phyloP scores from a whole-genome alignment of 305 asterid genomes.

The Solanum hybrid region DNA sequence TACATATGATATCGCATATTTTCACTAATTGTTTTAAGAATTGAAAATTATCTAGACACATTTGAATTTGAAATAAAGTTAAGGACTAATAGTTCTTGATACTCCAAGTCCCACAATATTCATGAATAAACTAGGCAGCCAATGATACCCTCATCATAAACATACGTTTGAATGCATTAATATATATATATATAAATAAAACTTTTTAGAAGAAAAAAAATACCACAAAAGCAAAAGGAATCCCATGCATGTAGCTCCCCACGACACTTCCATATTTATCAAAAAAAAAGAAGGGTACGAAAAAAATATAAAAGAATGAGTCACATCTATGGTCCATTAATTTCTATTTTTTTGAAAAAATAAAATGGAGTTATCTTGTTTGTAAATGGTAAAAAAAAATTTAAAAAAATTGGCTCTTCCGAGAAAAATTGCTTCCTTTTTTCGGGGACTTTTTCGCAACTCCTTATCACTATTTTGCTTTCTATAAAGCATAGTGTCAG shows the following conservation, averaged over 20 bases:
- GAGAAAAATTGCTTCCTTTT: too few species aligned
- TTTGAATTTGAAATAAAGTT: neutral
- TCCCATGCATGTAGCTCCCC: constrained; percentile 17
- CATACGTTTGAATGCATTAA: constrained; percentile 6
- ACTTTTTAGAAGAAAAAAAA: neutral
- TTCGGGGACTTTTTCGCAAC: too few species aligned
- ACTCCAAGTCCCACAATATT: neutral
- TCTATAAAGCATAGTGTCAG: too few species aligned
- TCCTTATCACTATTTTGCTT: too few species aligned
- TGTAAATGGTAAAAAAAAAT: neutral
- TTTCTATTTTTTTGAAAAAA: neutral
- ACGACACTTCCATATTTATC: neutral
- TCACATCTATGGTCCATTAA: neutral
- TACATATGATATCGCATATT: neutral
- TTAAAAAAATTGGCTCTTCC: too few species aligned
- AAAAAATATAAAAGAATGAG: neutral
- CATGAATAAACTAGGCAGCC: constrained; percentile 6
- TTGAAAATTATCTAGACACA: neutral
- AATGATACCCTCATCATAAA: constrained; percentile 2
- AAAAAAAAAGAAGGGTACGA: neutral
- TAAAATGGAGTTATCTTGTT: neutral
- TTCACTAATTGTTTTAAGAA: neutral
- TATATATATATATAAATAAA: neutral
- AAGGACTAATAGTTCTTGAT: neutral
- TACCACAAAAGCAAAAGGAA: constrained; percentile 1